Conservation (phyloP, 1,284 basidiomycete genomes). For the Ustilago crameri region DNA sequence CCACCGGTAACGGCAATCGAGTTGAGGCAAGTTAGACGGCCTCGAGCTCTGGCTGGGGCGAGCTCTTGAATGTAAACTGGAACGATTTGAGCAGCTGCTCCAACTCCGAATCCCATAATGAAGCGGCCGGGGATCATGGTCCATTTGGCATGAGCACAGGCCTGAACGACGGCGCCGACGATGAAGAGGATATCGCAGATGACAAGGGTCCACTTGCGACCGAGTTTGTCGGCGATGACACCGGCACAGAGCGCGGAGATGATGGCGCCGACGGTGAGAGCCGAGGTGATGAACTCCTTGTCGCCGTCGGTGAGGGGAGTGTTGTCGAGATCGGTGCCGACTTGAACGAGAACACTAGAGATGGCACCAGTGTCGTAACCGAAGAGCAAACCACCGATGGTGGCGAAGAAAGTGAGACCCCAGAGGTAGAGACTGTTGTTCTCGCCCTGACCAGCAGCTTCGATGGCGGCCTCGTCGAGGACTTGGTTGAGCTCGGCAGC, state of each 20-base stretch:
- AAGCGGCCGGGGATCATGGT: conserved; percentile 69
- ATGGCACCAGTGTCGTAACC: conserved; percentile 53
- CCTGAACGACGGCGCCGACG: conserved; percentile 69
- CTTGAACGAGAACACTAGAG: conserved; percentile 36
- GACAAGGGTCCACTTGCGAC: conserved; percentile 68
- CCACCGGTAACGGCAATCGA: conserved; percentile 68
- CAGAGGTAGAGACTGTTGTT: conserved; percentile 49
- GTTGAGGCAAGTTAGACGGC: conserved; percentile 69
- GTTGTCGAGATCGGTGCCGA: conserved; percentile 44
- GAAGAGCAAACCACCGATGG: conserved; percentile 46
- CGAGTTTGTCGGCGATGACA: conserved; percentile 65
- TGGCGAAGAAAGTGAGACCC: conserved; percentile 46
- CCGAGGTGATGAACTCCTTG: conserved; percentile 54
- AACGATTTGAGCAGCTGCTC: conserved; percentile 66
- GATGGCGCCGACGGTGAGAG: conserved; percentile 53
- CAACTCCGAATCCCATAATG: conserved; percentile 69
- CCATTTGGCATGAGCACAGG: conserved; percentile 63
- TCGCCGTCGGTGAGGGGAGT: conserved; percentile 33
- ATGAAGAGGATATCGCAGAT: conserved; percentile 59
- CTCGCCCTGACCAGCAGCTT: conserved; percentile 49
- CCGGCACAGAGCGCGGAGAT: conserved; percentile 66
- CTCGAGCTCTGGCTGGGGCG: conserved; percentile 68
- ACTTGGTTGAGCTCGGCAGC: conserved; percentile 36
- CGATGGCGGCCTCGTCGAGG: conserved; percentile 53
- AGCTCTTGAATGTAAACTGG: conserved; percentile 70